These are phyloP conservation scores for Paramecium biaurelia DNA, from an alignment of 73 alveolate genomes.

Conservation along the genomic window DNA sequence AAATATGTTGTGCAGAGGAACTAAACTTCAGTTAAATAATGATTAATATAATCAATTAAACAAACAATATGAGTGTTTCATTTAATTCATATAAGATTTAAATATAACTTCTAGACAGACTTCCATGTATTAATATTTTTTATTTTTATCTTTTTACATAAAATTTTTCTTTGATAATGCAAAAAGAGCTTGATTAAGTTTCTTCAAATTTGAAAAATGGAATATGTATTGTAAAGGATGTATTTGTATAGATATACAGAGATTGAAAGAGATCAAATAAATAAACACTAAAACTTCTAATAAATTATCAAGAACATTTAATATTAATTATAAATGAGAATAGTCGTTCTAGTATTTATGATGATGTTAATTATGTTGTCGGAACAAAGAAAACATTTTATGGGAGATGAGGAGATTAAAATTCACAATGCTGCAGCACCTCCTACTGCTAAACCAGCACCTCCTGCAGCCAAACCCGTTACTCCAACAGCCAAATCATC, in stretches of 20 bases:
- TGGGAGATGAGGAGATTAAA: background rate
- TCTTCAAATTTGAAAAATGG: background rate
- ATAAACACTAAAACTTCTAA: background rate
- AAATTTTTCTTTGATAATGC: background rate
- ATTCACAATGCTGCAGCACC: background rate
- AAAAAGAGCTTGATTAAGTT: background rate
- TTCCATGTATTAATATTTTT: too few relatives aligned
- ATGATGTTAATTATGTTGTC: background rate
- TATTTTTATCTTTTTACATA: background rate
- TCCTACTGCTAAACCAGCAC: background rate
- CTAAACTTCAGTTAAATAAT: background rate
- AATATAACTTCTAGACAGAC: background rate
- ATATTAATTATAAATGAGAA: background rate
- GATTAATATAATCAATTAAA: background rate
- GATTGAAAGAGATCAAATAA: background rate
- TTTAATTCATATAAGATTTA: background rate
- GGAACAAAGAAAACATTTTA: background rate
- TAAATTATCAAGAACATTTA: background rate
- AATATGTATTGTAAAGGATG: background rate
- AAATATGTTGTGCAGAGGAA: conserved; percentile 63
- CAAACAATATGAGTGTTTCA: background rate
- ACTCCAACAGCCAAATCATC: too few relatives aligned
- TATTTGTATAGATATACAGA: background rate
- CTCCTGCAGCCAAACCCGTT: background rate
- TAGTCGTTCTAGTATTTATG: background rate